Evolutionary conservation across 208 protist species (phyloP).

Genomic region (Trypanosoma congolense): DNA sequence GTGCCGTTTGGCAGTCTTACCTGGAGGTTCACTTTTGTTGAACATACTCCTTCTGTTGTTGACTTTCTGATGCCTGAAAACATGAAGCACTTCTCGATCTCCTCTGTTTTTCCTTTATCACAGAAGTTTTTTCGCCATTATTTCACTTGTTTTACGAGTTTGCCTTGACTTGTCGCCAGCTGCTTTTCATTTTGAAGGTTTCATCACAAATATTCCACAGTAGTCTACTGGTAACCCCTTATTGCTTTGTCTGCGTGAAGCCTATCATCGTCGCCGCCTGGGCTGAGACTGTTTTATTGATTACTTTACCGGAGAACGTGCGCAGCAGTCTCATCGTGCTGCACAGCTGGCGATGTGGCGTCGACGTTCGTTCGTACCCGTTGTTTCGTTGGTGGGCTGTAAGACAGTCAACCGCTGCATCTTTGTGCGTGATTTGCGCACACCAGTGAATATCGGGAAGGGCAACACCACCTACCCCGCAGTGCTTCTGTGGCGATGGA

Average conservation of each 20-base stretch:
- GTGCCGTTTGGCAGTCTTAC: too few species aligned
- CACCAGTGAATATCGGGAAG: slow-evolving; percentile 37
- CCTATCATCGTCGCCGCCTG: too few species aligned
- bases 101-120: too few species aligned
- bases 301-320: neutral
- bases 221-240: neutral
- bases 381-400: neutral
- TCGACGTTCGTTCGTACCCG: neutral
- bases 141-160: too few species aligned
- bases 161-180: neutral
- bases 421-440: slow-evolving; percentile 56
- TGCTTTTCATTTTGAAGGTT: neutral
- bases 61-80: too few species aligned
- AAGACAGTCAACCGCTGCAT: slow-evolving; percentile 15
- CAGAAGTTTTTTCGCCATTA: too few species aligned
- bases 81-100: too few species aligned
- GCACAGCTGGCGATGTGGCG: slow-evolving; percentile 12
- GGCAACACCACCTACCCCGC: slow-evolving; percentile 35
- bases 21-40: too few species aligned
- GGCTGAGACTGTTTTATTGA: neutral
- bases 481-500: slow-evolving; percentile 55
- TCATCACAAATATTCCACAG: neutral
- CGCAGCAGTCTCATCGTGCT: neutral
- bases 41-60: too few species aligned
- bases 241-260: too few species aligned